Conservation (phyloP, 352 stramenopile species). For the Pythium volutum region DNA sequence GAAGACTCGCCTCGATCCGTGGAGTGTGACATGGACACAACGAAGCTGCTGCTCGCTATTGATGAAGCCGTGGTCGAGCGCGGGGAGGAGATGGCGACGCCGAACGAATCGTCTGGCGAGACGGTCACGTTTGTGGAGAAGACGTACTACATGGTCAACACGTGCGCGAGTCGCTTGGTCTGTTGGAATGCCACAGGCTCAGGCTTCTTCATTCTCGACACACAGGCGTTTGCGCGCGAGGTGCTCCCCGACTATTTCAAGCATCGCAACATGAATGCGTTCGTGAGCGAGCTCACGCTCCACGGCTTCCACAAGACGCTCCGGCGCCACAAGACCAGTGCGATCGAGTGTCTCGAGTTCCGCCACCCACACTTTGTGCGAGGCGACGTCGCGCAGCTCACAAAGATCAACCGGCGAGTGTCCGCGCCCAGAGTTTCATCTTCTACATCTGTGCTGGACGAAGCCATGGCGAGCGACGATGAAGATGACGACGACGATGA, state of each 20-base stretch:
- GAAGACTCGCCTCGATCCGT: neutral
- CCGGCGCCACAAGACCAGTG: conserved; percentile 7
- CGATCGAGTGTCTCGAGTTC: conserved; percentile 38
- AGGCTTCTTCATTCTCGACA: conserved; percentile 22
- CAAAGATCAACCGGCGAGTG: conserved; percentile 11
- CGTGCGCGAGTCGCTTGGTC: conserved; percentile 6
- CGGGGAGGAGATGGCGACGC: neutral
- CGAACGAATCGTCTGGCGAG: neutral
- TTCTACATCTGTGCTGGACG: neutral
- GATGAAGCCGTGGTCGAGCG: neutral
- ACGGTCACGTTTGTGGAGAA: conserved; percentile 17
- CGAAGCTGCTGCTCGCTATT: neutral
- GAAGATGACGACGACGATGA: too few species aligned
- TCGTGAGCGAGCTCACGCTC: conserved; percentile 61
- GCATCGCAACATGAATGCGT: conserved; percentile 46
- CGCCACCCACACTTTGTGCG: conserved; percentile 40
- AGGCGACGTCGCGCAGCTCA: conserved; percentile 26
- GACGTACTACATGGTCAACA: conserved; percentile 24
- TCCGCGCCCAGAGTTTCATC: neutral
- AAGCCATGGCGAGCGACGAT: too few species aligned
- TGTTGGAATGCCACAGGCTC: conserved; percentile 25
- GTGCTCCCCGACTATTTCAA: conserved; percentile 51
- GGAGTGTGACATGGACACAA: neutral
- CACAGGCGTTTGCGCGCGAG: conserved; percentile 20
- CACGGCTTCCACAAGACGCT: conserved; percentile 44